Evolutionary conservation across 1,284 basidiomycete species (phyloP), one percentile per base, ranked within the genome.

Genomic region (Ganoderma meredithae): DNA sequence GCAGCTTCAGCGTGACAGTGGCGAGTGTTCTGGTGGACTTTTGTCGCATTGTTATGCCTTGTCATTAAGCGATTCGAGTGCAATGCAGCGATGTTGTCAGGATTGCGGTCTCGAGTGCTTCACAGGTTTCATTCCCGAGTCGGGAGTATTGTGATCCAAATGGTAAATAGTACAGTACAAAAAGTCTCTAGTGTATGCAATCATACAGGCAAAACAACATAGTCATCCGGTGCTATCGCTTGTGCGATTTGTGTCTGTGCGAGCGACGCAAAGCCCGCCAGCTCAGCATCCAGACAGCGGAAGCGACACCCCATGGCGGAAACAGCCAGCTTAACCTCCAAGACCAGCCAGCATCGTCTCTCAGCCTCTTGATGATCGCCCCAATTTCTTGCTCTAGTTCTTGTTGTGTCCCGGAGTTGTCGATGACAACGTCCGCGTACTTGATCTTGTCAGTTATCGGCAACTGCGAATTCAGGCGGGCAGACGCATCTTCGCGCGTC

Each of bases 371-470:
- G 1, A 97, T 85, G 49, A 96, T 85, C 0, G 82, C 77, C 63
- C 89, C 86, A 13, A 98, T 89, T 73, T 96, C 93, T 0, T 78
- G 77, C 44, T 91, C 84, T 2, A 97, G 83, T 63, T 95, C 94
- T 43, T 85, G 78, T 5, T 85, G 81, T 0, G 90, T 85, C 1
- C 95, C 94, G 6, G 93, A 94, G 79, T 99, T 99, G 81, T 98
- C 96, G 43, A 99, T 81, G 55, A 98, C 90, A 49, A 90, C 78
- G 76, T 98, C 95, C 0, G 96, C 97, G 75, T 95, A 97, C 12
- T 82, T 75, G 7, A 96, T 83, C 80, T 99, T 99, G 31, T 89
- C 83, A 0, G 87, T 78, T 43, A 99, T 92, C 0, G 95, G 87
- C 64, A 95, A 81, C 79, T 99, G 97, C 0, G 97, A 88, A 33